Evolutionary conservation across 2,329 filamentous ascomycete genomes (phyloP).

Genomic region (Raffaelea ambrosiae): DNA sequence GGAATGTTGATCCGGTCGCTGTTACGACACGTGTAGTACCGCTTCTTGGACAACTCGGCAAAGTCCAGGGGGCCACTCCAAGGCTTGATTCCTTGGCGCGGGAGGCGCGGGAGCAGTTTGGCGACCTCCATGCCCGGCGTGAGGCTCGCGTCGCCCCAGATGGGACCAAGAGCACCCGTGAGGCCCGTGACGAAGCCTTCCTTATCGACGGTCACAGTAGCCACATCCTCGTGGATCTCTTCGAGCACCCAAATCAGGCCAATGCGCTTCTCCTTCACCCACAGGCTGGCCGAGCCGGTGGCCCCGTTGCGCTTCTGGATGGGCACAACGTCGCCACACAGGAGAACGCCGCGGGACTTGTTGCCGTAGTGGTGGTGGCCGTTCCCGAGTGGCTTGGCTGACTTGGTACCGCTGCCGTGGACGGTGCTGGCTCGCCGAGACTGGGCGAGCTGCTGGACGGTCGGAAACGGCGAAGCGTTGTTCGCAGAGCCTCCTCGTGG

Average conservation of each 20-base stretch:
- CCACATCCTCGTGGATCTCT: conserved; percentile 93
- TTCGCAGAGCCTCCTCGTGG: conserved; percentile 21
- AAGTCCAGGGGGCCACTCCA: conserved; percentile 70
- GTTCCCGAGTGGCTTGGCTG: conserved; percentile 43
- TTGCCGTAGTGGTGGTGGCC: conserved; percentile 57
- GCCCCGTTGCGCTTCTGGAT: conserved; percentile 93
- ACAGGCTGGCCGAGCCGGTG: conserved; percentile 86
- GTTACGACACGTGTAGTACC: conserved; percentile 80
- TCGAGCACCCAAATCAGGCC: conserved; percentile 97
- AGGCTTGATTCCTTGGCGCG: conserved; percentile 63
- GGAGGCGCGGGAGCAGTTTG: conserved; percentile 72
- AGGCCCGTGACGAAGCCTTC: conserved; percentile 64
- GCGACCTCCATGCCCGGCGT: conserved; percentile 65
- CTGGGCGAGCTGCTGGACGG: conserved; percentile 27
- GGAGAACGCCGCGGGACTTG: conserved; percentile 69
- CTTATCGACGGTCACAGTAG: conserved; percentile 66
- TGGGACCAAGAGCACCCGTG: conserved; percentile 68
- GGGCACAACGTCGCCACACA: conserved; percentile 96
- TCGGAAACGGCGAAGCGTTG: background rate
- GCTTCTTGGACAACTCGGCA: conserved; percentile 60
- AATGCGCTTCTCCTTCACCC: conserved; percentile 95
- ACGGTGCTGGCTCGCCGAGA: conserved; percentile 53
- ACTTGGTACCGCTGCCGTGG: conserved; percentile 45
- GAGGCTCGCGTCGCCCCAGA: conserved; percentile 71
- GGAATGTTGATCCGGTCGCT: conserved; percentile 73